Percentiles rank a stretch among this genome's conserved stretches.
phyloP scores from a whole-genome alignment of 2,329 filamentous ascomycete genomes.

The Cladophialophora psammophila region DNA sequence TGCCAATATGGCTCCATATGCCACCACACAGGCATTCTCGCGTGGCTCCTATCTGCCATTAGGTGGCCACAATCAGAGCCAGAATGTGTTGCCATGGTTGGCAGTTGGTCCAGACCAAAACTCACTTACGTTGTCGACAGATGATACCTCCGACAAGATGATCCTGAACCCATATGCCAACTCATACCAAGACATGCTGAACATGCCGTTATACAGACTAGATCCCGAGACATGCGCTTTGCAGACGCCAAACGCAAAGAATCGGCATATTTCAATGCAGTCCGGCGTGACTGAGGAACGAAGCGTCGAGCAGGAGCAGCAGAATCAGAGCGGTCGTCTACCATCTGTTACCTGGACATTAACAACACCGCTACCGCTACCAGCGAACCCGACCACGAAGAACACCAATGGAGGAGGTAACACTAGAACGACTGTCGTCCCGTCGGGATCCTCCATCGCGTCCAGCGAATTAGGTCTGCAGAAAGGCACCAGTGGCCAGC shows the following conservation, averaged over 20 bases:
- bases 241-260: not conserved
- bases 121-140: not conserved
- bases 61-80: not conserved
- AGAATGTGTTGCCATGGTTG: conserved; percentile 16
- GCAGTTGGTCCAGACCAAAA: not conserved
- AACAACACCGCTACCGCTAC: not conserved
- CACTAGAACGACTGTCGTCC: not conserved
- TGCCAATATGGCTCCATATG: conserved; percentile 1
- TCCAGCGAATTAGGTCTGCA: not conserved
- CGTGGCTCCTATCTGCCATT: not conserved
- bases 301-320: not conserved
- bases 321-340: not conserved
- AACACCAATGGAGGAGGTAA: not conserved
- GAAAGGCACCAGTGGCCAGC: not conserved
- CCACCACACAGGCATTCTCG: not conserved
- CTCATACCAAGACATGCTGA: conserved; percentile 34
- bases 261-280: not conserved
- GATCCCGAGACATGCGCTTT: conserved; percentile 5
- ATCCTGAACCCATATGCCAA: conserved; percentile 29
- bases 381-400: not conserved
- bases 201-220: conserved; percentile 30
- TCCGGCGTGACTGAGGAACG: not conserved
- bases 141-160: conserved; percentile 13
- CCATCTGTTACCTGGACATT: not conserved
- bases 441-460: not conserved